phyloP scores from a whole-genome alignment of 129 eudicot genomes.

The Helianthus annuus region HanXRQr2.0-SUNRISE NC_035444.2:36799705-36800204 shows the following conservation, averaged over 20 bases:
- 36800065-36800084: too few relatives aligned
- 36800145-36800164: too few relatives aligned
- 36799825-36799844: conserved; percentile 31
- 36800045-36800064: conserved; percentile 87
- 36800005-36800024: conserved; percentile 80
- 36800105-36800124: too few relatives aligned
- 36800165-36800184: too few relatives aligned
- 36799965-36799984: conserved; percentile 78
- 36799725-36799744: background rate
- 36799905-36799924: conserved; percentile 11
- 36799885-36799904: background rate
- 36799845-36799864: conserved; percentile 10
- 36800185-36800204: too few relatives aligned
- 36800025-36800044: conserved; percentile 71
- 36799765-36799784: conserved; percentile 91
- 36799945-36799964: conserved; percentile 89
- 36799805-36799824: conserved; percentile 98
- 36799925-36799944: conserved; percentile 51
- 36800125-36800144: too few relatives aligned
- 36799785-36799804: conserved; percentile 95
- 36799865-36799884: background rate
- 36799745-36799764: conserved; percentile 93
- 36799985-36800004: conserved; percentile 72
- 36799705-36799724: background rate
- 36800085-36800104: too few relatives aligned